Conservation (phyloP, 805 yeast genomes). For the Schwanniomyces occidentalis region DNA sequence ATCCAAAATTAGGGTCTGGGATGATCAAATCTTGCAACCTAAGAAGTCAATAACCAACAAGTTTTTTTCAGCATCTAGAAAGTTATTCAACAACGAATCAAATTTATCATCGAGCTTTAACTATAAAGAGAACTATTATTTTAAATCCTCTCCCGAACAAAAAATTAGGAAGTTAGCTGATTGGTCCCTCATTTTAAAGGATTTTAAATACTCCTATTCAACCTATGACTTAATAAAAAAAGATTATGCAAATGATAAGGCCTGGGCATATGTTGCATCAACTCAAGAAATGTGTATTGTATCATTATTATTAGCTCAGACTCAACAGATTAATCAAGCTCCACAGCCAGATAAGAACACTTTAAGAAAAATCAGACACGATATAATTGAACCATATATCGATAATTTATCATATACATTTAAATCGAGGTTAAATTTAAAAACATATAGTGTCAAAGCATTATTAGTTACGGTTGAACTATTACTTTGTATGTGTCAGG, state of each 20-base stretch:
- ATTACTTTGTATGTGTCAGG: slow-evolving; percentile 49
- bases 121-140: slow-evolving; percentile 55
- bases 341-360: slow-evolving; percentile 39
- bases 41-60: slow-evolving; percentile 75
- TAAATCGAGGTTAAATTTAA: slow-evolving; percentile 66
- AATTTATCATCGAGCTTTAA: slow-evolving; percentile 39
- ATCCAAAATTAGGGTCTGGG: slow-evolving; percentile 77
- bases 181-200: slow-evolving; percentile 88
- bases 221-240: slow-evolving; percentile 81
- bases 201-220: slow-evolving; percentile 79
- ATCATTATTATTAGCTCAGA: slow-evolving; percentile 63
- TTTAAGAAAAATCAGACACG: slow-evolving; percentile 50
- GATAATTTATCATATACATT: slow-evolving; percentile 78
- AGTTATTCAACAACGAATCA: slow-evolving; percentile 44
- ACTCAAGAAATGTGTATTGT: slow-evolving; percentile 86
- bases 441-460: slow-evolving; percentile 70
- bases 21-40: slow-evolving; percentile 75
- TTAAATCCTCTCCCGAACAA: slow-evolving; percentile 66
- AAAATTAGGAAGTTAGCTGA: slow-evolving; percentile 82
- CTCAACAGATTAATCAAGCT: slow-evolving; percentile 37
- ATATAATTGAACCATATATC: slow-evolving; percentile 56
- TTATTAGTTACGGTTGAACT: slow-evolving; percentile 69
- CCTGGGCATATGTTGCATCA: slow-evolving; percentile 79
- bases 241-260: slow-evolving; percentile 74
- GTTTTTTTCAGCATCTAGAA: slow-evolving; percentile 64